These are phyloP conservation scores for Penicillium pancosmium DNA, from an alignment of 495 filamentous ascomycete genomes.

Conservation along the genomic window DNA sequence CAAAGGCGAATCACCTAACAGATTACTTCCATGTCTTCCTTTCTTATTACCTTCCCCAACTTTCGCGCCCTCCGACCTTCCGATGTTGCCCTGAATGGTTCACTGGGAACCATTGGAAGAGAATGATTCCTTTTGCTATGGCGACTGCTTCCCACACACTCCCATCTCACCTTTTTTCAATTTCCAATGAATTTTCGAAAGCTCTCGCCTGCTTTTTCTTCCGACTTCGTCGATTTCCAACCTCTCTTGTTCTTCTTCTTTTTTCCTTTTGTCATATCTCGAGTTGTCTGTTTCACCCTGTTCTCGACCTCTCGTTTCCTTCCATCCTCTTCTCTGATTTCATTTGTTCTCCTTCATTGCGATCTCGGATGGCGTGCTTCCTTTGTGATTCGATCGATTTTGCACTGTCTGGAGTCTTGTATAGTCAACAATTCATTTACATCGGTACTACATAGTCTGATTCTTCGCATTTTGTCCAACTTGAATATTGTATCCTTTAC, in stretches of 20 bases:
- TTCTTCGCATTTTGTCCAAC: background rate
- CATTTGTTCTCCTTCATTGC: slow-evolving; percentile 17
- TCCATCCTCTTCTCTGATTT: slow-evolving; percentile 18
- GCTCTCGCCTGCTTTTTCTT: background rate
- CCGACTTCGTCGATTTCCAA: background rate
- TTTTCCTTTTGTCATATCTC: slow-evolving; percentile 14
- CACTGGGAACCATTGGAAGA: background rate
- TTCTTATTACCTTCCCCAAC: slow-evolving; percentile 8
- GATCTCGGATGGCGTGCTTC: slow-evolving; percentile 20
- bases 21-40: slow-evolving; percentile 24
- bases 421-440: slow-evolving; percentile 17
- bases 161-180: background rate
- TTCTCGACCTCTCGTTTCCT: slow-evolving; percentile 12
- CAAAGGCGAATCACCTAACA: slow-evolving; percentile 34
- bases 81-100: background rate
- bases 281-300: slow-evolving; percentile 7
- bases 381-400: slow-evolving; percentile 17
- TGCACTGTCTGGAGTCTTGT: slow-evolving; percentile 24
- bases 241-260: slow-evolving; percentile 11
- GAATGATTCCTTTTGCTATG: background rate
- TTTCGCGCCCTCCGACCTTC: slow-evolving; percentile 4
- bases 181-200: background rate
- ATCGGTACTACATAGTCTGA: slow-evolving; percentile 6
- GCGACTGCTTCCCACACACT: background rate
- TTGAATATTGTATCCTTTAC: slow-evolving; percentile 8